phyloP scores from a whole-genome alignment of 1,284 basidiomycete genomes.

The Pseudozyma sp. region DNA sequence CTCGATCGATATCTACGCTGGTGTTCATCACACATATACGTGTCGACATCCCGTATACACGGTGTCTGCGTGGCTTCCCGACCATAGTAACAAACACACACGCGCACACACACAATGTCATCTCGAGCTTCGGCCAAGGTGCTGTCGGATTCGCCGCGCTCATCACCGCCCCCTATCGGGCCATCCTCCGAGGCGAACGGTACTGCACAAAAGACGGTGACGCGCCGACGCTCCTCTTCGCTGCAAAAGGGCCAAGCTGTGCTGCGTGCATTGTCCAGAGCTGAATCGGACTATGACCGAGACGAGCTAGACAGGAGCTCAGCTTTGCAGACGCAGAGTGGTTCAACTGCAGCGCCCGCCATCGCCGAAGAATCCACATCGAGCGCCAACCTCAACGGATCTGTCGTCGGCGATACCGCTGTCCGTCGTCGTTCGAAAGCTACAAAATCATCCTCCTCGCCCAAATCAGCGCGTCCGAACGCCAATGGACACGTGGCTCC shows the following conservation, averaged over 20 bases:
- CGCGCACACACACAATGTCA: conserved; percentile 13
- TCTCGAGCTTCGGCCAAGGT: conserved; percentile 23
- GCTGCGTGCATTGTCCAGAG: conserved; percentile 59
- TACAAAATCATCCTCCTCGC: not conserved
- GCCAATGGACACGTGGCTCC: conserved; percentile 14
- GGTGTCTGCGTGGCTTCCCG: too few species aligned
- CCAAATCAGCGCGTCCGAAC: conserved; percentile 6
- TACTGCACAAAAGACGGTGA: conserved; percentile 14
- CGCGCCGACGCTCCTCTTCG: conserved; percentile 58
- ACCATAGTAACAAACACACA: too few species aligned
- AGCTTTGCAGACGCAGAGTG: conserved; percentile 6
- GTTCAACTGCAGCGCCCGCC: conserved; percentile 17
- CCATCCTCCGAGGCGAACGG: conserved; percentile 1
- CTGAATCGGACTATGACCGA: conserved; percentile 55
- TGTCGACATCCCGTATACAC: too few species aligned
- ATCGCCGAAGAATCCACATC: not conserved
- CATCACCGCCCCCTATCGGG: conserved; percentile 27
- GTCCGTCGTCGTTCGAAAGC: conserved; percentile 31
- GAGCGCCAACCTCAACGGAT: conserved; percentile 1
- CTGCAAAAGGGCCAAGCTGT: conserved; percentile 65
- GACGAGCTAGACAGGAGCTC: conserved; percentile 33
- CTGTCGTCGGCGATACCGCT: conserved; percentile 1
- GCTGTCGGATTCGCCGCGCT: conserved; percentile 37
- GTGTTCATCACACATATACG: too few species aligned
- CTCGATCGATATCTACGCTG: too few species aligned